phyloP scores from a whole-genome alignment of 2,329 filamentous ascomycete species.

The Ambrosiella cleistominuta region DNA sequence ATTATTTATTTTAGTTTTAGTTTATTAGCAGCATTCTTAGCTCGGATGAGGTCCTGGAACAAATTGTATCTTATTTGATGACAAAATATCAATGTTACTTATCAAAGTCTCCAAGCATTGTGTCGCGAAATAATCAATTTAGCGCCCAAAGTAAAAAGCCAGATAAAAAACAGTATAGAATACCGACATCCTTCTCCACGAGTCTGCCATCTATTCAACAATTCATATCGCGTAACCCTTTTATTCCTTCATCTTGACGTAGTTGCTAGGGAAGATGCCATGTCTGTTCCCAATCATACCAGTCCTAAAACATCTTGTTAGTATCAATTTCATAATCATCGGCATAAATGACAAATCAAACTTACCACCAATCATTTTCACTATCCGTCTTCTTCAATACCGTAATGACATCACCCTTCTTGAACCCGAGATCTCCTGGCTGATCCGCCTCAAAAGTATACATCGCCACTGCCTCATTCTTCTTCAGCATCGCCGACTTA shows the following conservation, averaged over 20 bases:
- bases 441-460: constrained; percentile 93
- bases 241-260: constrained; percentile 47
- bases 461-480: constrained; percentile 75
- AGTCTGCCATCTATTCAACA: neutral
- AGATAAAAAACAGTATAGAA: constrained; percentile 1
- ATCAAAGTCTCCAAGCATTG: no score
- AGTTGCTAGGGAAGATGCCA: constrained; percentile 84
- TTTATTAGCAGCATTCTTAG: neutral
- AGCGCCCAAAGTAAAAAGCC: no score
- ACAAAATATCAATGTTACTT: no score
- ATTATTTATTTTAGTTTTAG: neutral
- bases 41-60: neutral
- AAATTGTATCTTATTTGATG: no score
- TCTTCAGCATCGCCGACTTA: constrained; percentile 37
- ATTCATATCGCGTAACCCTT: constrained; percentile 6
- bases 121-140: no score
- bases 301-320: constrained; percentile 38
- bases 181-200: neutral
- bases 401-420: constrained; percentile 92
- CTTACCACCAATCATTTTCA: constrained; percentile 84
- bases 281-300: constrained; percentile 69
- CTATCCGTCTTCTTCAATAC: constrained; percentile 89
- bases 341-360: constrained; percentile 15
- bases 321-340: neutral
- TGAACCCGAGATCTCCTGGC: constrained; percentile 81